A percentile compares a stretch with the other conserved stretches of the same genome.
Evolutionary conservation across 2,329 filamentous ascomycete genomes (phyloP).

Genomic region (Mycosphaerelloides madeirae): DNA sequence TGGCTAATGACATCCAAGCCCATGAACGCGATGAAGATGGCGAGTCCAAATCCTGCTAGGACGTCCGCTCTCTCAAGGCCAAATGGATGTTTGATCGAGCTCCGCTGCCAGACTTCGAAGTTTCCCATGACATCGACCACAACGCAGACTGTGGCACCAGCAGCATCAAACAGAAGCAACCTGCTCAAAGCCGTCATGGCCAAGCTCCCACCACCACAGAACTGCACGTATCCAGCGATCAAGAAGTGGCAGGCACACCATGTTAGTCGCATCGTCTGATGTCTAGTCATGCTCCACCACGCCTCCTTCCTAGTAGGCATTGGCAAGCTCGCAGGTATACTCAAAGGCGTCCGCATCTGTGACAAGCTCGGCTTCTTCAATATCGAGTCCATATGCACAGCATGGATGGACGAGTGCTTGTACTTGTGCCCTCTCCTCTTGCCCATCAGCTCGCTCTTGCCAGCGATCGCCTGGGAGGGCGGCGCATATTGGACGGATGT

Average conservation of each 20-base stretch:
- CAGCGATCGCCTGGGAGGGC: constrained; percentile 45
- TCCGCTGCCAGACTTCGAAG: constrained; percentile 95
- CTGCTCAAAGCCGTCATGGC: constrained; percentile 91
- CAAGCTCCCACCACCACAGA: constrained; percentile 77
- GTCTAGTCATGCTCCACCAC: constrained; percentile 80
- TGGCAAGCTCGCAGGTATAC: constrained; percentile 84
- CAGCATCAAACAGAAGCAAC: constrained; percentile 89
- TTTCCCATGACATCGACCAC: constrained; percentile 90
- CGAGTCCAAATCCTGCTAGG: constrained; percentile 91
- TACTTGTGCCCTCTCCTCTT: constrained; percentile 94
- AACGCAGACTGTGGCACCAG: constrained; percentile 86
- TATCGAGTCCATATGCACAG: constrained; percentile 90
- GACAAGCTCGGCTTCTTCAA: constrained; percentile 75
- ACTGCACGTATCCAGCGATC: constrained; percentile 78
- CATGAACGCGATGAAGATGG: constrained; percentile 94
- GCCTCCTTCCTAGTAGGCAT: constrained; percentile 86
- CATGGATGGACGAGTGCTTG: constrained; percentile 81
- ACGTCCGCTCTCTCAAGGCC: constrained; percentile 86
- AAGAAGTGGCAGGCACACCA: constrained; percentile 89
- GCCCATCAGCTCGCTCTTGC: constrained; percentile 70
- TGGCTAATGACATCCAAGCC: constrained; percentile 93
- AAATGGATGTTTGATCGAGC: constrained; percentile 89
- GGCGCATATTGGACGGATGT: constrained; percentile 55
- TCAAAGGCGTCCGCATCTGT: constrained; percentile 71
- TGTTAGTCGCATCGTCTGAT: constrained; percentile 75